These are phyloP conservation scores for Cordyceps cicadae DNA, from an alignment of 2,329 filamentous ascomycete species.

Conservation along the genomic window DNA sequence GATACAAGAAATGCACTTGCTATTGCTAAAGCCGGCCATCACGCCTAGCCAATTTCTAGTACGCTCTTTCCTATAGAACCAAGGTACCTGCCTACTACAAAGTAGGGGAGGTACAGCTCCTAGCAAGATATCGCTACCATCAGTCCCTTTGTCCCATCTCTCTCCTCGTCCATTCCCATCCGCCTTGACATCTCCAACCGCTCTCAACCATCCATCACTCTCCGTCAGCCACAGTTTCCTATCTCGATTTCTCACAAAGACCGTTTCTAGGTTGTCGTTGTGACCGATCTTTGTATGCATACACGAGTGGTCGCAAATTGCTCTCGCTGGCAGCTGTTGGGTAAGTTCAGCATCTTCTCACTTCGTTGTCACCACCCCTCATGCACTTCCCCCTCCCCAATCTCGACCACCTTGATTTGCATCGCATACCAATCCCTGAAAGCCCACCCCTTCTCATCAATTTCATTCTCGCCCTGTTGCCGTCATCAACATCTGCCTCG, in stretches of 20 bases:
- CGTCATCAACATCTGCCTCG: neutral
- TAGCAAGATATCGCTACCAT: neutral
- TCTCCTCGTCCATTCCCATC: neutral
- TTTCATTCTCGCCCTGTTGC: neutral
- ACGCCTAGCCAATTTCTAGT: neutral
- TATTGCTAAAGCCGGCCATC: neutral
- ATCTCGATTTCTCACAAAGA: constrained; percentile 4
- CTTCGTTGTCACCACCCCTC: constrained; percentile 6
- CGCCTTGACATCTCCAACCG: constrained; percentile 6
- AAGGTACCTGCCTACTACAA: too few relatives aligned
- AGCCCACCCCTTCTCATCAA: neutral
- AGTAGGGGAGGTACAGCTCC: neutral
- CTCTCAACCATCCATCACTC: constrained; percentile 3
- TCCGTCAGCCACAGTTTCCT: constrained; percentile 7
- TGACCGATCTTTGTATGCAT: constrained; percentile 28
- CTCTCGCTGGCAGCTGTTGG: constrained; percentile 21
- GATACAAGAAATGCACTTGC: neutral
- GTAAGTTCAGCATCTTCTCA: constrained; percentile 10
- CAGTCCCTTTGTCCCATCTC: neutral
- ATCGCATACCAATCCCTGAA: neutral
- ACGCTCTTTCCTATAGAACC: neutral
- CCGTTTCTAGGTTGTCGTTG: constrained; percentile 12
- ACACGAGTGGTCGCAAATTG: constrained; percentile 26
- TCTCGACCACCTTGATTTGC: neutral
- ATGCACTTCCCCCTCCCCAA: neutral